Evolutionary conservation across 495 filamentous ascomycete species (phyloP).

Genomic region (Aspergillus conjunctus): DNA sequence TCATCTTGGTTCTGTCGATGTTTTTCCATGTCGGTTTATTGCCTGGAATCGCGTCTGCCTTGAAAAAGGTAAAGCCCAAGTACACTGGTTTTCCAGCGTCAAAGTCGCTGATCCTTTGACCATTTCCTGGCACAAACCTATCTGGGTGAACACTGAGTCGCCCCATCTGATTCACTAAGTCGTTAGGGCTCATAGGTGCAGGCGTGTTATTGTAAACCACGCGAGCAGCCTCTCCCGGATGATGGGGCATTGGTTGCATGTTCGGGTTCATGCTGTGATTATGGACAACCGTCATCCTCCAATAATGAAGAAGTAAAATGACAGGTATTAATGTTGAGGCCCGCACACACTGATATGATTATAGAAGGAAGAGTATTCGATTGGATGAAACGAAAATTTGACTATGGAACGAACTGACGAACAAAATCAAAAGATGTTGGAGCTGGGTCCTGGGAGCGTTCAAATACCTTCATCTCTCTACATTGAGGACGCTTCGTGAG

Average conservation of each 20-base stretch:
- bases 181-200: conserved; percentile 10
- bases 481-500: conserved; percentile 1
- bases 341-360: not conserved
- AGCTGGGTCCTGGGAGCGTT: conserved; percentile 6
- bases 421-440: not conserved
- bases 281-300: conserved; percentile 20
- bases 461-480: conserved; percentile 7
- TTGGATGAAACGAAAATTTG: not conserved
- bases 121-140: conserved; percentile 2
- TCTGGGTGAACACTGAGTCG: conserved; percentile 23
- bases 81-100: conserved; percentile 21
- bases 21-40: conserved; percentile 36
- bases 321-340: not conserved
- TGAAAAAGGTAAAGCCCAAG: conserved; percentile 40
- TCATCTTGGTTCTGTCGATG: conserved; percentile 33
- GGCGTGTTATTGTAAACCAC: conserved; percentile 14
- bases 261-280: conserved; percentile 21
- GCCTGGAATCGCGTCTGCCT: conserved; percentile 34
- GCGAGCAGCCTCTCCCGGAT: conserved; percentile 19
- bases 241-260: conserved; percentile 15
- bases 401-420: not conserved
- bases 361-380: not conserved
- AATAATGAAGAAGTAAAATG: not conserved
- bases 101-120: conserved; percentile 7
- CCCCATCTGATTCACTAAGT: conserved; percentile 23